Conservation (phyloP, 176 grass and related monocot species). For the Saccharum spontaneum region DNA sequence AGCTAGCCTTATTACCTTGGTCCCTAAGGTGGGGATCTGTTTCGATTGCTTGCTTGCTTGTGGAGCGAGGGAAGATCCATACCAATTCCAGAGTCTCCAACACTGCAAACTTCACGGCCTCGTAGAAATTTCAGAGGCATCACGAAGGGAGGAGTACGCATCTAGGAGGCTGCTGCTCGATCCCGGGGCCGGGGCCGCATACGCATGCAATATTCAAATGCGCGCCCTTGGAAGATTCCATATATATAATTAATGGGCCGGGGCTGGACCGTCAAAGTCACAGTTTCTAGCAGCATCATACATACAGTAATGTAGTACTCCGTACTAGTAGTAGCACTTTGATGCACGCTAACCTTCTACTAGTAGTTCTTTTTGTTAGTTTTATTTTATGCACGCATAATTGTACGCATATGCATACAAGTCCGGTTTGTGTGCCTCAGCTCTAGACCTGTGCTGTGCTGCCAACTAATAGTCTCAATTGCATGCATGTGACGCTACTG, state of each 20-base stretch:
- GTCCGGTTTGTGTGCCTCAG: neutral
- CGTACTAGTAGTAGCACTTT: neutral
- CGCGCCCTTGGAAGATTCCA: conserved; percentile 17
- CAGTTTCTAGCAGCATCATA: neutral
- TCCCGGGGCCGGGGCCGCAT: neutral
- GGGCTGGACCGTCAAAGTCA: conserved; percentile 25
- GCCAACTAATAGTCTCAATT: too few species aligned
- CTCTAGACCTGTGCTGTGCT: conserved; percentile 25
- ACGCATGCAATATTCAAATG: conserved; percentile 3
- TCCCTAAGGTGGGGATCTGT: too few species aligned
- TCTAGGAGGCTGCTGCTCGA: neutral
- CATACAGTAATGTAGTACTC: neutral
- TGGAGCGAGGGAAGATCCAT: too few species aligned
- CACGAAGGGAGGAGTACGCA: neutral
- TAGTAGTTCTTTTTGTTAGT: neutral
- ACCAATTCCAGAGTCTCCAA: neutral
- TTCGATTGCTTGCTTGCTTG: too few species aligned
- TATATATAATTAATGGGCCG: neutral
- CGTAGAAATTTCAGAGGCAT: conserved; percentile 39
- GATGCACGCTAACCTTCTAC: neutral
- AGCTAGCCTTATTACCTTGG: too few species aligned
- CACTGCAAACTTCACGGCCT: conserved; percentile 7
- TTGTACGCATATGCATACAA: neutral
- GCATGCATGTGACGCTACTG: too few species aligned
- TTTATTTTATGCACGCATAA: neutral